Base-by-base conservation (phyloP, 768 basidiomycete genomes). In the Boletus pseudo-olivaceus region DNA sequence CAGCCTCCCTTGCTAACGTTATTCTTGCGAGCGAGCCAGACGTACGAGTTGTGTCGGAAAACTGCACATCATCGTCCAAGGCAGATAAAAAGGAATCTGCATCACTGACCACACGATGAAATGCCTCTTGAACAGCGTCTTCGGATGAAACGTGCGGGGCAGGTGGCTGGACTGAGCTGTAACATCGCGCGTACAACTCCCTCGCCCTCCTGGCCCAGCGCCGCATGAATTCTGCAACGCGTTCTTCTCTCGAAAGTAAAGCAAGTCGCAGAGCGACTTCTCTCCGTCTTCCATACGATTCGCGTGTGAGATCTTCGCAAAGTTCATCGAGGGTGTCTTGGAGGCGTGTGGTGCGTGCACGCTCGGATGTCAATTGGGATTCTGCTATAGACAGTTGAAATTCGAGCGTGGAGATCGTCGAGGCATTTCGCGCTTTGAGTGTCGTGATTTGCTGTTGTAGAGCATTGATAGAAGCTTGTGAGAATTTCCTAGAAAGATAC, bases 271-370 rank as follows among this genome's bases (percentile, higher is more conserved):
- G 62, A 0, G 80, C 75, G 1, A 90, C 79, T 62, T 93, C 90
- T 33, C 87, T 75, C 23, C 90, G 73, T 17, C 90, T 79, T 3
- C 88, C 90, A 54, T 82, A 88, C 0, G 79, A 75, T 65, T 91
- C 90, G 29, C 84, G 82, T 34, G 84, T 77, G 30, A 89, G 74
- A 49, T 90, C 86, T 35, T 83, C 81, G 0, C 85, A 84, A 0
- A 90, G 72, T 41, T 88, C 84, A 55, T 90, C 88, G 17, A 93
- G 71, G 1, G 81, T 80, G 29, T 66, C 65, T 6, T 85, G 81
- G n/a, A 91, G 70, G 7, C 75, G 76, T 20, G 76, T 75, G 0
- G 74, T 70, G 11, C 76, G 76, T 1, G 66, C 50, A 55, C 76
- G 75, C 35, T 83, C 77, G 5, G 72, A 67, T 0, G 71, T 68